These are phyloP conservation scores for Penicillium angulare DNA, from an alignment of 495 filamentous ascomycete genomes.

Conservation along the genomic window DNA sequence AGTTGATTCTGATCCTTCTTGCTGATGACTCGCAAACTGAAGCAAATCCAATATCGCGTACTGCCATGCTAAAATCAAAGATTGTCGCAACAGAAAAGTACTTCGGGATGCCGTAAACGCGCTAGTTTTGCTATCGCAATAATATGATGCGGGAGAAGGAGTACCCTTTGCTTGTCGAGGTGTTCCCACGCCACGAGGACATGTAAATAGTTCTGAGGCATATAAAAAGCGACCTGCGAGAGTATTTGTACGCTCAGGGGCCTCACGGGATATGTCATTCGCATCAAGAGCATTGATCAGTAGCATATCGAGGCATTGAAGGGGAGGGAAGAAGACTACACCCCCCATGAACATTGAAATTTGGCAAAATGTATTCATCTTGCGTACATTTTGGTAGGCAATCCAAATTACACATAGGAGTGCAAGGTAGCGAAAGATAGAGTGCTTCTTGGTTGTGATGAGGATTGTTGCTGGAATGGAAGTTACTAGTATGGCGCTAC, in stretches of 20 bases:
- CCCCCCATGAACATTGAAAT: background rate
- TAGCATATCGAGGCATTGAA: constrained; percentile 7
- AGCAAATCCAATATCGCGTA: constrained; percentile 14
- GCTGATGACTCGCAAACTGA: background rate
- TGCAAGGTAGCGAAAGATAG: constrained; percentile 10
- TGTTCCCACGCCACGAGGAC: constrained; percentile 8
- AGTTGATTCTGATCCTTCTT: background rate
- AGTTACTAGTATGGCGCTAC: background rate
- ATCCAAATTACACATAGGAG: constrained; percentile 14
- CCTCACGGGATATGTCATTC: constrained; percentile 6
- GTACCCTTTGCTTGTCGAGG: constrained; percentile 19
- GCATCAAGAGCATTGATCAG: constrained; percentile 17
- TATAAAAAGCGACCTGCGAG: constrained; percentile 2
- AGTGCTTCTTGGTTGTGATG: constrained; percentile 4
- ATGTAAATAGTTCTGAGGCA: background rate
- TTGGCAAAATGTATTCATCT: background rate
- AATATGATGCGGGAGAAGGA: constrained; percentile 14
- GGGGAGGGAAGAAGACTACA: background rate
- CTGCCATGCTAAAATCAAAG: constrained; percentile 16
- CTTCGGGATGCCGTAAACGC: background rate
- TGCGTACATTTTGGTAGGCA: background rate
- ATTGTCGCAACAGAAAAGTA: constrained; percentile 14
- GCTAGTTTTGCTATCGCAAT: background rate
- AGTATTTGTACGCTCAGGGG: background rate
- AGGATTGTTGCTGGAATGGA: constrained; percentile 10